Evolutionary conservation across 1,284 basidiomycete species (phyloP).

Genomic region (Malassezia japonica): DNA sequence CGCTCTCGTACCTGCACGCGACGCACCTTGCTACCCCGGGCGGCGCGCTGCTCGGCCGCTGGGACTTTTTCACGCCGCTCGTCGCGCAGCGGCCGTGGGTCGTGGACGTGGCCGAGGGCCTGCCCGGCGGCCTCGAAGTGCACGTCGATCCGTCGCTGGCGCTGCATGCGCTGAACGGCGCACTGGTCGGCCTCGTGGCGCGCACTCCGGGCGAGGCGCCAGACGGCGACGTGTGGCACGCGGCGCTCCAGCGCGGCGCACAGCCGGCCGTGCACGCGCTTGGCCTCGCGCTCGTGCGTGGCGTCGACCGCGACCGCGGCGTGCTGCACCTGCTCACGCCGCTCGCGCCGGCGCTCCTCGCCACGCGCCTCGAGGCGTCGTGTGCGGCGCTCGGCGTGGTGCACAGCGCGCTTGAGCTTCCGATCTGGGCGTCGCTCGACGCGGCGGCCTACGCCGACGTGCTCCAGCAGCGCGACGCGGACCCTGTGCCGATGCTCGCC

Average conservation of each 20-base stretch:
- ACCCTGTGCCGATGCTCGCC: slow-evolving; percentile 49
- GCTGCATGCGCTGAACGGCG: slow-evolving; percentile 64
- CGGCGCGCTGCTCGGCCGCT: slow-evolving; percentile 46
- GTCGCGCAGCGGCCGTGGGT: slow-evolving; percentile 47
- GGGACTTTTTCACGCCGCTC: slow-evolving; percentile 63
- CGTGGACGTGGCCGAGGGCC: slow-evolving; percentile 55
- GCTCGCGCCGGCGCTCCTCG: slow-evolving; percentile 58
- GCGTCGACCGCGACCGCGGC: slow-evolving; percentile 23
- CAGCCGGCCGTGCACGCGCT: slow-evolving; percentile 4
- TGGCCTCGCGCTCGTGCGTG: slow-evolving; percentile 36
- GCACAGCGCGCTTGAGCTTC: slow-evolving; percentile 77
- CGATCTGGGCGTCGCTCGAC: slow-evolving; percentile 77
- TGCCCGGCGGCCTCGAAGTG: slow-evolving; percentile 55
- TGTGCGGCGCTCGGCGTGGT: slow-evolving; percentile 52
- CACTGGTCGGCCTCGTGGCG: slow-evolving; percentile 57
- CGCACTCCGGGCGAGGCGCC: neutral
- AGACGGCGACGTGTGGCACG: slow-evolving; percentile 17
- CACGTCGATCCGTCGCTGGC: slow-evolving; percentile 21
- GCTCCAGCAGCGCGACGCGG: slow-evolving; percentile 16
- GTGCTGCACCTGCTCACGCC: slow-evolving; percentile 36
- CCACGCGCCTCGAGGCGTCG: slow-evolving; percentile 51
- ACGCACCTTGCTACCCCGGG: slow-evolving; percentile 7
- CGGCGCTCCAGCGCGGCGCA: slow-evolving; percentile 16
- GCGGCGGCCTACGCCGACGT: slow-evolving; percentile 50
- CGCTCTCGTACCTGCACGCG: slow-evolving; percentile 35